phyloP scores from a whole-genome alignment of 2,329 filamentous ascomycete species.

The Botryotinia calthae region DNA sequence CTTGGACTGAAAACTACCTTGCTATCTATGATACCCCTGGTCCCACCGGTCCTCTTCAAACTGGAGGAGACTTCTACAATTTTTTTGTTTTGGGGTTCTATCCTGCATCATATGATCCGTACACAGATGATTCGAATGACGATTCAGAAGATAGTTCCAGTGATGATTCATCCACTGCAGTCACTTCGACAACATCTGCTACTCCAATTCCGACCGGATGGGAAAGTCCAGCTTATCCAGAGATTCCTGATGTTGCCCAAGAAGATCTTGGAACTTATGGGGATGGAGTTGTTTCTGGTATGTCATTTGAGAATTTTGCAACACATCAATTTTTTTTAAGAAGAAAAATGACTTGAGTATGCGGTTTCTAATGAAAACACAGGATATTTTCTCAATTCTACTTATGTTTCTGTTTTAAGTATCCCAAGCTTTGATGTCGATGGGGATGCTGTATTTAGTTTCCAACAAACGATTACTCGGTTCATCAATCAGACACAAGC shows the following conservation, averaged over 20 bases:
- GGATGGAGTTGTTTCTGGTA: constrained; percentile 27
- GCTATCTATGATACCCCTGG: constrained; percentile 34
- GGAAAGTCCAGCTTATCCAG: constrained; percentile 26
- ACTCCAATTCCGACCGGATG: constrained; percentile 12
- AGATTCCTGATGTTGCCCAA: constrained; percentile 26
- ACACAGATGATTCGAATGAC: constrained; percentile 12
- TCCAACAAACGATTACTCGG: constrained; percentile 36
- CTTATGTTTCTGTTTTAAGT: constrained; percentile 41
- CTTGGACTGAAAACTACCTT: constrained; percentile 36
- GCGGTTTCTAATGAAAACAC: background rate
- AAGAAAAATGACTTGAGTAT: too few relatives aligned
- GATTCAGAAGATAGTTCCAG: background rate
- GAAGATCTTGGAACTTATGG: constrained; percentile 28
- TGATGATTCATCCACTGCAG: constrained; percentile 2
- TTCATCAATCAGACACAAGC: constrained; percentile 47
- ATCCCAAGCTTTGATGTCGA: constrained; percentile 42
- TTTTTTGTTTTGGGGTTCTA: constrained; percentile 33
- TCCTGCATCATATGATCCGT: constrained; percentile 26
- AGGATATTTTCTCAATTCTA: constrained; percentile 32
- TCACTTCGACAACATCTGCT: background rate
- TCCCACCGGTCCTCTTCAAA: constrained; percentile 35
- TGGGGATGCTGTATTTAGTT: constrained; percentile 35
- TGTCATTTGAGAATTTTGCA: background rate
- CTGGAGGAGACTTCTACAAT: constrained; percentile 35
- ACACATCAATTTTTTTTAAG: background rate